Evolutionary conservation across 1,284 basidiomycete species (phyloP), one percentile per base, ranked within the genome.

Genomic region (Cystobasidium slooffiae): DNA sequence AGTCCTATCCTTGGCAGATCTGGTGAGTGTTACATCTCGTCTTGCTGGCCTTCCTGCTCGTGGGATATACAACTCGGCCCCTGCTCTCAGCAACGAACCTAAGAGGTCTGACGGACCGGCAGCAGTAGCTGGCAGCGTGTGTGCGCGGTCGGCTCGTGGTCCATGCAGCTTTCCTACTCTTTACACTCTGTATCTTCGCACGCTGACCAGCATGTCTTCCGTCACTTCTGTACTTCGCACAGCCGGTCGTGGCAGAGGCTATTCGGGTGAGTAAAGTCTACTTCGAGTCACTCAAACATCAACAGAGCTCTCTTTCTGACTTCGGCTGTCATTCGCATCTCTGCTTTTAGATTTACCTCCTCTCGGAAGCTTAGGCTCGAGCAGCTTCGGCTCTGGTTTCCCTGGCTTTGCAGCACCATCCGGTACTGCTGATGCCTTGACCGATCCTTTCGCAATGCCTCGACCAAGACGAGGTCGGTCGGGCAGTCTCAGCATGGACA

Each of bases 1-100:
- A 63, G 55, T 22, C 69, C 69, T 31, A 49, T 72, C 16, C 37
- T 72, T 4, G 55, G 68, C 16, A 59, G 58, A 47, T 62, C 68
- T 56, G 51, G 68, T 69, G 20, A 61, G 55, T 69, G 43, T 5
- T 1, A 31, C 5, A 31, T 2, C 31, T 31, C 31, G 31, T 31
- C 31, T 31, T 31, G 31, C 31, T 31, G 31, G 31, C 14, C 24
- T 16, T 67, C 47, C 6, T 14, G 4, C 49, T 55, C 16, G 31
- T 31, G 31, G n/a, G n/a, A n/a, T n/a, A n/a, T n/a, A n/a, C n/a
- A n/a, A n/a, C n/a, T n/a, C n/a, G n/a, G n/a, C n/a, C n/a, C n/a
- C n/a, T n/a, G n/a, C n/a, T n/a, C n/a, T n/a, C n/a, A n/a, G n/a
- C n/a, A n/a, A n/a, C n/a, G n/a, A n/a, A n/a, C n/a, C n/a, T n/a